These are phyloP conservation scores for Fusarium domesticum DNA, from an alignment of 2,329 filamentous ascomycete species.

Conservation along the genomic window DNA sequence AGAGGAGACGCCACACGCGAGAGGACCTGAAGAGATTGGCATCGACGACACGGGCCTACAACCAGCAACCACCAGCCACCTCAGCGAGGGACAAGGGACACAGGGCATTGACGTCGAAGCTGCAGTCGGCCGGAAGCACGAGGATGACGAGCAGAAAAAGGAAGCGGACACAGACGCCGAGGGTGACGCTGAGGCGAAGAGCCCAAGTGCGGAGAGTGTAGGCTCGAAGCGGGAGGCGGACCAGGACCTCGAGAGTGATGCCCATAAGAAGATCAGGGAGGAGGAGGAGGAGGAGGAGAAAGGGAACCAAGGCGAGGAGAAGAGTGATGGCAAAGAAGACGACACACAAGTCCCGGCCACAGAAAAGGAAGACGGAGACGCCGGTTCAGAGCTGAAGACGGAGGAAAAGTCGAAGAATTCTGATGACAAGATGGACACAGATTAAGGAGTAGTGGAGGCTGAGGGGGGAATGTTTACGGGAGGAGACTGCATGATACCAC, in stretches of 20 bases:
- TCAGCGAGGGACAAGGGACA: constrained; percentile 46
- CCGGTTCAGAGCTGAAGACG: constrained; percentile 10
- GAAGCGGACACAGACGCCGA: constrained; percentile 20
- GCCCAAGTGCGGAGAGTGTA: constrained; percentile 32
- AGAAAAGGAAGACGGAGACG: constrained; percentile 7
- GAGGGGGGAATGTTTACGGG: constrained; percentile 3
- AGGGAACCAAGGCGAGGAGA: constrained; percentile 44
- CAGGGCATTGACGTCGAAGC: constrained; percentile 59
- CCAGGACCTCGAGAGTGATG: constrained; percentile 41
- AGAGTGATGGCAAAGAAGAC: constrained; percentile 19
- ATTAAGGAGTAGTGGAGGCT: constrained; percentile 16
- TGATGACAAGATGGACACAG: constrained; percentile 28
- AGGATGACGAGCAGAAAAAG: constrained; percentile 24
- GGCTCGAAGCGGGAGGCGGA: constrained; percentile 57
- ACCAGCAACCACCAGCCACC: constrained; percentile 40
- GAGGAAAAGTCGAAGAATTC: constrained; percentile 22
- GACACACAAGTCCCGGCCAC: not conserved
- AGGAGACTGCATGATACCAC: constrained; percentile 8
- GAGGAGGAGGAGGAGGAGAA: constrained; percentile 28
- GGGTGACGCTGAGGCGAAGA: constrained; percentile 29
- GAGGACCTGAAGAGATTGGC: constrained; percentile 81
- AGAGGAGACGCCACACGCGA: constrained; percentile 70
- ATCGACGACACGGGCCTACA: constrained; percentile 84
- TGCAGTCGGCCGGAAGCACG: constrained; percentile 54
- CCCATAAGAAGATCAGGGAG: constrained; percentile 51